These are phyloP conservation scores for Calocera cornea DNA, from an alignment of 768 basidiomycete genomes.

Conservation along the genomic window DNA sequence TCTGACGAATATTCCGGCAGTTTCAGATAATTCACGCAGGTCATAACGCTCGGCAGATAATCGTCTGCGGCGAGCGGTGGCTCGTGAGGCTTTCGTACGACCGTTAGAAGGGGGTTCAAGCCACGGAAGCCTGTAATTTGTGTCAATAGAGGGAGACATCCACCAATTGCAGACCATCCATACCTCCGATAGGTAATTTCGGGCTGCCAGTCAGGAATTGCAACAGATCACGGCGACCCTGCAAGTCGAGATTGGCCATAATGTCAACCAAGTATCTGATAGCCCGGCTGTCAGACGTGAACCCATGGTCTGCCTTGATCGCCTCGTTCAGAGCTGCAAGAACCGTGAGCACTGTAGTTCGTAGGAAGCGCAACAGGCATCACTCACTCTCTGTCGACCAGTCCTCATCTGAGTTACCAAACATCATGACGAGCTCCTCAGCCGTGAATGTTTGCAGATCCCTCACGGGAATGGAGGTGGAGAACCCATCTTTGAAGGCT, in stretches of 20 bases:
- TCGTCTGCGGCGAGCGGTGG: slow-evolving; percentile 81
- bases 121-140: slow-evolving; percentile 69
- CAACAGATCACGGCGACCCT: slow-evolving; percentile 70
- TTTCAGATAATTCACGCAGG: slow-evolving; percentile 94
- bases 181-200: slow-evolving; percentile 89
- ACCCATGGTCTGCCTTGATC: slow-evolving; percentile 95
- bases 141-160: slow-evolving; percentile 5
- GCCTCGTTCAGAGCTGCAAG: slow-evolving; percentile 67
- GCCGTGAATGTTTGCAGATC: slow-evolving; percentile 87
- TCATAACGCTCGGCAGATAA: slow-evolving; percentile 96
- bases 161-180: slow-evolving; percentile 19
- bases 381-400: slow-evolving; percentile 85
- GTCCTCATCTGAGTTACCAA: slow-evolving; percentile 95
- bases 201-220: slow-evolving; percentile 98
- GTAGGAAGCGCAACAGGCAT: no score
- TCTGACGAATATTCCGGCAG: slow-evolving; percentile 89
- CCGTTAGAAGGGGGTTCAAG: slow-evolving; percentile 83
- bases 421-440: slow-evolving; percentile 89
- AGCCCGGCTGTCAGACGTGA: slow-evolving; percentile 84
- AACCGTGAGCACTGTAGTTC: slow-evolving; percentile 9
- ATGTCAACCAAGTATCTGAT: slow-evolving; percentile 78
- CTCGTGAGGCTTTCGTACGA: slow-evolving; percentile 94
- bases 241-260: slow-evolving; percentile 64
- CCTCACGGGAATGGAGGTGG: slow-evolving; percentile 85
- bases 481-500: slow-evolving; percentile 89